Percentiles rank a stretch among this genome's conserved stretches.
Evolutionary conservation across 345 rosid species (phyloP).

Genomic region (Erodium maritimum): DNA sequence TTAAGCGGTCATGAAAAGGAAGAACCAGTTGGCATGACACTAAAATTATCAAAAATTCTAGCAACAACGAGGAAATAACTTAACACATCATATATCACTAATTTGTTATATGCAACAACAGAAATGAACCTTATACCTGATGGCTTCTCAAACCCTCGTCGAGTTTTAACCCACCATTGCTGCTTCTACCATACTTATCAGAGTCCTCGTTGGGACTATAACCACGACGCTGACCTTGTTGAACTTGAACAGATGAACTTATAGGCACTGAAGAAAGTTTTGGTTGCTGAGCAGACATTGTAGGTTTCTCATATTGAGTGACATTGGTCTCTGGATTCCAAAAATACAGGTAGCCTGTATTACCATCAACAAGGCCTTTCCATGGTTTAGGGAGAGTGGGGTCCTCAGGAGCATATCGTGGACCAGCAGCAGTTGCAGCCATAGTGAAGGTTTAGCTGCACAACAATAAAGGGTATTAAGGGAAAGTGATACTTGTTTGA

Average conservation of each 20-base stretch:
- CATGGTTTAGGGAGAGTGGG: slow-evolving; percentile 94
- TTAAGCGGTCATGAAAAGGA: not conserved
- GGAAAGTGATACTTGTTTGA: not conserved
- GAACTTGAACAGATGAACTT: slow-evolving; percentile 54
- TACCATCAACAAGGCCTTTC: slow-evolving; percentile 89
- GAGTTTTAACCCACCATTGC: slow-evolving; percentile 26
- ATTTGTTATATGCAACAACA: not conserved
- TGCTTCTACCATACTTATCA: slow-evolving; percentile 35
- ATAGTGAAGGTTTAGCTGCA: slow-evolving; percentile 9
- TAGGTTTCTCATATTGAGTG: slow-evolving; percentile 85
- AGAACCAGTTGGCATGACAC: not conserved
- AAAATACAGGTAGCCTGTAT: slow-evolving; percentile 79
- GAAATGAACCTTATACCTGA: slow-evolving; percentile 31
- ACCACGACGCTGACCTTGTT: slow-evolving; percentile 24
- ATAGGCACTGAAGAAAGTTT: slow-evolving; percentile 29
- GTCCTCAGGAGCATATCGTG: slow-evolving; percentile 83
- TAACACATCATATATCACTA: not conserved
- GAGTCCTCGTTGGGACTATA: slow-evolving; percentile 43
- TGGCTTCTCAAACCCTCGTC: slow-evolving; percentile 28
- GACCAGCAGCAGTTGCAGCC: slow-evolving; percentile 70
- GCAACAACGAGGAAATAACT: not conserved
- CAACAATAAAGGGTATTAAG: not conserved
- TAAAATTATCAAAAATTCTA: not conserved
- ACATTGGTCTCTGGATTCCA: slow-evolving; percentile 98
- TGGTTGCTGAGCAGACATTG: slow-evolving; percentile 11